Evolutionary conservation across 805 yeast species (phyloP).

Genomic region (Suhomyces faveliae): DNA sequence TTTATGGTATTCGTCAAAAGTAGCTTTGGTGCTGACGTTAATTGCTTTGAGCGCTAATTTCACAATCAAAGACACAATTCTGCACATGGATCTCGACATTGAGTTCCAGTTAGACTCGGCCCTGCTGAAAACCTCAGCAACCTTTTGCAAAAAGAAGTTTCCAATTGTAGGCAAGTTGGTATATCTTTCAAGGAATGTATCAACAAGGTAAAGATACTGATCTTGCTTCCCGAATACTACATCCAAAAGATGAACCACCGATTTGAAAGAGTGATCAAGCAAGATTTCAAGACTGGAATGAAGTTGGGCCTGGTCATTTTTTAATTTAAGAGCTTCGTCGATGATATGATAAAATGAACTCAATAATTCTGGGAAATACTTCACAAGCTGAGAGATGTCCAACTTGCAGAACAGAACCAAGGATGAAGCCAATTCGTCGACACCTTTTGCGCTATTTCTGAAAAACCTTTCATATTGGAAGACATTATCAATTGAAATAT

Average conservation of each 20-base stretch:
- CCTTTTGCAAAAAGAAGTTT: constrained; percentile 43
- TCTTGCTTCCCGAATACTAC: constrained; percentile 64
- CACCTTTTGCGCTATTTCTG: constrained; percentile 39
- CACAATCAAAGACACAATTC: constrained; percentile 53
- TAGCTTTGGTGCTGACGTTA: constrained; percentile 13
- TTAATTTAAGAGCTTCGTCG: constrained; percentile 19
- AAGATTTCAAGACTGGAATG: constrained; percentile 28
- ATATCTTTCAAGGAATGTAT: constrained; percentile 43
- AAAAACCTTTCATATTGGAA: constrained; percentile 51
- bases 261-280: constrained; percentile 45
- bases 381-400: constrained; percentile 53
- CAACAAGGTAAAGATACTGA: constrained; percentile 57
- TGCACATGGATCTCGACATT: constrained; percentile 61
- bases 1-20: constrained; percentile 26
- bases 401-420: constrained; percentile 52
- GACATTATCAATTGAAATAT: constrained; percentile 51
- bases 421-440: constrained; percentile 46
- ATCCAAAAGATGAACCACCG: constrained; percentile 61
- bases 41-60: constrained; percentile 34
- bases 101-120: constrained; percentile 60
- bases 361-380: constrained; percentile 60
- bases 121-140: constrained; percentile 46
- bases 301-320: not conserved
- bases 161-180: constrained; percentile 50
- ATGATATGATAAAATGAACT: constrained; percentile 32